Conservation (phyloP, 352 stramenopile genomes). For the Phytopythium ostracodes region DNA sequence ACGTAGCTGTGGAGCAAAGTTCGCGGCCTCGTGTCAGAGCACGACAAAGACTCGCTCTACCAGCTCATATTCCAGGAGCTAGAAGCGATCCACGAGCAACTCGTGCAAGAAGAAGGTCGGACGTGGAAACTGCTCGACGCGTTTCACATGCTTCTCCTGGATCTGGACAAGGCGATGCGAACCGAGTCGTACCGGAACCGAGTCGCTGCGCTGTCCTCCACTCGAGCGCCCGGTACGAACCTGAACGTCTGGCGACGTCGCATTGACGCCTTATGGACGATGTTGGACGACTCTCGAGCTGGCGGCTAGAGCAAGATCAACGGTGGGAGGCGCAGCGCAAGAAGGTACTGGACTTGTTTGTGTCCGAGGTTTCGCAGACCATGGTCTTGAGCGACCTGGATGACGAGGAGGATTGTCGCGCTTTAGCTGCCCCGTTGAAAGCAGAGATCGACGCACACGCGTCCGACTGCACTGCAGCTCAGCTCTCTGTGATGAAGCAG, state of each 20-base stretch:
- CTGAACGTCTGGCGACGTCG: neutral
- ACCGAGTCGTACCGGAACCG: neutral
- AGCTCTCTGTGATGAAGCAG: conserved; percentile 3
- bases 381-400: neutral
- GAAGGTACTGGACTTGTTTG: neutral
- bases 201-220: neutral
- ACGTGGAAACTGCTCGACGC: neutral
- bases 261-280: neutral
- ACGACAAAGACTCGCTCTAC: neutral
- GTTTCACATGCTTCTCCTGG: neutral
- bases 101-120: neutral
- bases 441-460: neutral
- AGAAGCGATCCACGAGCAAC: neutral
- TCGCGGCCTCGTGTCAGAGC: neutral
- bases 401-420: neutral
- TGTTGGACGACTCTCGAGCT: neutral
- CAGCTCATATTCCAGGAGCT: neutral
- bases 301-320: neutral
- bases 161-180: neutral
- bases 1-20: neutral
- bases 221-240: neutral
- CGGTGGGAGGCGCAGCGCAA: neutral
- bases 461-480: neutral
- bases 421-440: neutral
- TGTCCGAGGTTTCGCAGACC: conserved; percentile 1